Evolutionary conservation across 2,329 filamentous ascomycete species (phyloP).

Genomic region (Lachnellula willkommii): DNA sequence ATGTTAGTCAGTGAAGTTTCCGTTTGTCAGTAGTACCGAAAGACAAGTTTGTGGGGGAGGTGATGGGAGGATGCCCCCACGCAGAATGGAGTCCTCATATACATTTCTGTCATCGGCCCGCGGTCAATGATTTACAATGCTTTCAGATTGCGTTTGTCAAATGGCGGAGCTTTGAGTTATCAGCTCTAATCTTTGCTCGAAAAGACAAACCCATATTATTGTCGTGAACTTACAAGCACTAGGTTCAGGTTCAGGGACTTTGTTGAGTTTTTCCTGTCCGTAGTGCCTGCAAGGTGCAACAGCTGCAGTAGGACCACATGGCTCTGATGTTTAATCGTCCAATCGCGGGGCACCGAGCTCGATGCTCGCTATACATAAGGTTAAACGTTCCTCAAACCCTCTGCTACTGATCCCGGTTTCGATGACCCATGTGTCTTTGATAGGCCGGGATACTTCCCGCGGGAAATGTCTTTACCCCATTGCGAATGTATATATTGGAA

Average conservation of each 20-base stretch:
- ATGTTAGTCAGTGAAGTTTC: constrained; percentile 8
- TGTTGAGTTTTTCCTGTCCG: background rate
- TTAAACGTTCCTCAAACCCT: background rate
- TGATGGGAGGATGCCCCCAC: constrained; percentile 1
- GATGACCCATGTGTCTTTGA: too few species aligned
- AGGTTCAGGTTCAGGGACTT: background rate
- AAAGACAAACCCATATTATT: constrained; percentile 5
- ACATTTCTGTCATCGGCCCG: constrained; percentile 3
- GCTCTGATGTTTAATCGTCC: constrained; percentile 11
- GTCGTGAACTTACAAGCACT: background rate
- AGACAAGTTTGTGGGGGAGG: constrained; percentile 13
- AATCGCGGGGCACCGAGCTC: constrained; percentile 8
- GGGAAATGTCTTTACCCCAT: background rate
- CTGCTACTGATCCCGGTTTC: too few species aligned
- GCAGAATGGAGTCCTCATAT: constrained; percentile 4
- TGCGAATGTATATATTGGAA: background rate
- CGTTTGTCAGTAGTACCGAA: constrained; percentile 2
- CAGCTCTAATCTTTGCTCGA: constrained; percentile 14
- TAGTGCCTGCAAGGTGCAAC: background rate
- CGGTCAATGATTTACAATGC: background rate
- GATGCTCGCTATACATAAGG: constrained; percentile 11
- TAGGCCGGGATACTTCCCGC: background rate
- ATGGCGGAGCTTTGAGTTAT: constrained; percentile 19
- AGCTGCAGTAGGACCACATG: constrained; percentile 1
- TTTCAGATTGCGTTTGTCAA: constrained; percentile 3